Percentiles rank a stretch among this genome's conserved stretches.
Conservation (phyloP, 1,284 basidiomycete species). For the Ganoderma boninense region DNA sequence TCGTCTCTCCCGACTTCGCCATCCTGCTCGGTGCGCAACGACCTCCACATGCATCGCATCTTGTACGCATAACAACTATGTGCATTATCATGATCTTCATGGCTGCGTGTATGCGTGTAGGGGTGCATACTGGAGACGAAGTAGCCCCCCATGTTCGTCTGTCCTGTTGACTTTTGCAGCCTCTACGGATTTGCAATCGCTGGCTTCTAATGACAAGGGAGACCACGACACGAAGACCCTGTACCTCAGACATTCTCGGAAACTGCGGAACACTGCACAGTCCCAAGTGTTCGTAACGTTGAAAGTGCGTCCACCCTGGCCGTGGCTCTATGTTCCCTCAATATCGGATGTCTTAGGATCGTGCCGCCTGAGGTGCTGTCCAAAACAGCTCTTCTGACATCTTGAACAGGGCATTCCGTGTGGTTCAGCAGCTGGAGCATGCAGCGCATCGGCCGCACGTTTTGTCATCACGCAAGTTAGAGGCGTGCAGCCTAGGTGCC, state of each 20-base stretch:
- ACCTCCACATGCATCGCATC: background rate
- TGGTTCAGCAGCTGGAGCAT: background rate
- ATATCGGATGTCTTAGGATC: background rate
- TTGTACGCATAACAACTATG: background rate
- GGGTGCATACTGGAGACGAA: too few species aligned
- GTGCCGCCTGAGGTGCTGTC: too few species aligned
- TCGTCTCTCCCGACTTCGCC: background rate
- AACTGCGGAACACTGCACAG: background rate
- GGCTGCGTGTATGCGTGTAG: background rate
- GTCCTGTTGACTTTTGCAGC: background rate
- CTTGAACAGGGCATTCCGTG: background rate
- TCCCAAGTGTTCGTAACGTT: background rate
- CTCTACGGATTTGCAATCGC: too few species aligned
- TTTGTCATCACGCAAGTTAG: background rate
- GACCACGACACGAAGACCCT: too few species aligned
- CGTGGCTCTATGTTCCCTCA: background rate
- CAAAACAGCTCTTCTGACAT: background rate
- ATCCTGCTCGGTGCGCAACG: background rate
- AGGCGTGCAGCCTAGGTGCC: background rate
- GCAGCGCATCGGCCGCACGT: background rate
- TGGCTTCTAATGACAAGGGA: too few species aligned
- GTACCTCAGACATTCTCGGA: too few species aligned
- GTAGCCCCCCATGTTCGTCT: background rate
- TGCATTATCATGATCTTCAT: background rate
- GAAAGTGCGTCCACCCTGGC: background rate